phyloP scores from a whole-genome alignment of 306 rosid genomes.

The Citrullus amarus region DNA sequence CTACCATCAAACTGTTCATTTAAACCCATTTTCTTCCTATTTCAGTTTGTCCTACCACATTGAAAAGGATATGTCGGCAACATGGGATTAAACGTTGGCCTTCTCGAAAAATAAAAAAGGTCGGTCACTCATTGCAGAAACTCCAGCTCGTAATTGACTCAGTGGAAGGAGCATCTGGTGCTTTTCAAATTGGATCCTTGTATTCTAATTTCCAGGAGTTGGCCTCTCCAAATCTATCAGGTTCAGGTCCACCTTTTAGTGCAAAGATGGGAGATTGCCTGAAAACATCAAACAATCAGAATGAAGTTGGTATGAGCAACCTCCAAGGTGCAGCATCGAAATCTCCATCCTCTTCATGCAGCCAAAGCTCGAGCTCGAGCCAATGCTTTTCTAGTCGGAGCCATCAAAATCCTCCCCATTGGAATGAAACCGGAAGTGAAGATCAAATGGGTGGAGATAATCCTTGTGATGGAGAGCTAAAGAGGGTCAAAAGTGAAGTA shows the following conservation, averaged over 20 bases:
- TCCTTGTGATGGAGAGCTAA: conserved; percentile 22
- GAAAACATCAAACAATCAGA: conserved; percentile 25
- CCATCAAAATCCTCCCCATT: conserved; percentile 25
- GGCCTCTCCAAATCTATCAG: conserved; percentile 51
- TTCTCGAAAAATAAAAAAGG: conserved; percentile 90
- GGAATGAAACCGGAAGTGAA: conserved; percentile 19
- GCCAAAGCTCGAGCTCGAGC: conserved; percentile 71
- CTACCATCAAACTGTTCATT: neutral
- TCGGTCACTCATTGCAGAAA: conserved; percentile 87
- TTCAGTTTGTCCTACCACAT: conserved; percentile 86
- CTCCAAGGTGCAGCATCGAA: conserved; percentile 45
- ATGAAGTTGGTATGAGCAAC: conserved; percentile 29
- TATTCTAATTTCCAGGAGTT: conserved; percentile 68
- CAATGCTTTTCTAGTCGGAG: conserved; percentile 59
- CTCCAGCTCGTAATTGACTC: conserved; percentile 88
- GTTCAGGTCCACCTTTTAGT: conserved; percentile 35
- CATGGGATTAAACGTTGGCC: conserved; percentile 98
- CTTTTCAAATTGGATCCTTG: conserved; percentile 77
- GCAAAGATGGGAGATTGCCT: conserved; percentile 36
- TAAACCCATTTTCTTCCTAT: conserved; percentile 9
- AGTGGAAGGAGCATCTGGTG: conserved; percentile 73
- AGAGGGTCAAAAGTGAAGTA: conserved; percentile 68
- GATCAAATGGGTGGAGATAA: conserved; percentile 30
- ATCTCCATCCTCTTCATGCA: conserved; percentile 51
- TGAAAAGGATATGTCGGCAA: conserved; percentile 91